A percentile compares a stretch with the other conserved stretches of the same genome.
phyloP scores from a whole-genome alignment of 116 monocot genomes.

The Trichopus zeylanicus region DNA sequence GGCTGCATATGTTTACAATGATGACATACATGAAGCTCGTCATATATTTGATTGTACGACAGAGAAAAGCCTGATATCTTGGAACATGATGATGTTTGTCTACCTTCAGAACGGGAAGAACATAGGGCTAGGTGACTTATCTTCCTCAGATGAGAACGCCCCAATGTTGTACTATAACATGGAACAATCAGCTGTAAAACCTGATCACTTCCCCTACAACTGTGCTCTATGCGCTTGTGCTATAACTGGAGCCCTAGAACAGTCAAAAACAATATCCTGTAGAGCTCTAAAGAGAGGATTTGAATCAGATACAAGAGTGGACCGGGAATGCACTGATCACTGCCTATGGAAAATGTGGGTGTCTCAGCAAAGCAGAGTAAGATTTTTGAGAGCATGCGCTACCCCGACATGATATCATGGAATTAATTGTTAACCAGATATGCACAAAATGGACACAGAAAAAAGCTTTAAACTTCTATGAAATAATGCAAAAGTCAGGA shows the following conservation, averaged over 20 bases:
- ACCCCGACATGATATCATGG: slow-evolving; percentile 17
- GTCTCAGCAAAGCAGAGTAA: slow-evolving; percentile 19
- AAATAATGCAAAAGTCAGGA: slow-evolving; percentile 19
- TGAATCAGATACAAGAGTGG: slow-evolving; percentile 11
- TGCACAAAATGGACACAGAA: slow-evolving; percentile 19
- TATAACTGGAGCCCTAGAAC: slow-evolving; percentile 8
- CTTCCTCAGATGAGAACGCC: neutral
- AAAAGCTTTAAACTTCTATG: slow-evolving; percentile 20
- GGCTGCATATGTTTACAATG: slow-evolving; percentile 16
- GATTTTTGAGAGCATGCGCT: slow-evolving; percentile 1
- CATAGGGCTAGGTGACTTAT: neutral
- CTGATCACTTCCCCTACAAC: slow-evolving; percentile 33
- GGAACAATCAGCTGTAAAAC: slow-evolving; percentile 22
- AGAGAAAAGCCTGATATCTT: slow-evolving; percentile 29
- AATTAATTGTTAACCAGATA: slow-evolving; percentile 18
- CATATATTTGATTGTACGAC: slow-evolving; percentile 20
- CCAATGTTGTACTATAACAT: slow-evolving; percentile 14
- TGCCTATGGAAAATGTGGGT: slow-evolving; percentile 38
- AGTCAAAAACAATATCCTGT: slow-evolving; percentile 12
- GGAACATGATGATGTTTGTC: slow-evolving; percentile 41
- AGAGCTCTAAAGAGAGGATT: slow-evolving; percentile 9
- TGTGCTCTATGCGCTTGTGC: slow-evolving; percentile 31
- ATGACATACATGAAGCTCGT: slow-evolving; percentile 15
- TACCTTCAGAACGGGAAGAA: slow-evolving; percentile 22
- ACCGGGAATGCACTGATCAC: slow-evolving; percentile 17